Evolutionary conservation across 257 asterid genomes (phyloP).

Genomic region (Nicotiana knightiana): DNA sequence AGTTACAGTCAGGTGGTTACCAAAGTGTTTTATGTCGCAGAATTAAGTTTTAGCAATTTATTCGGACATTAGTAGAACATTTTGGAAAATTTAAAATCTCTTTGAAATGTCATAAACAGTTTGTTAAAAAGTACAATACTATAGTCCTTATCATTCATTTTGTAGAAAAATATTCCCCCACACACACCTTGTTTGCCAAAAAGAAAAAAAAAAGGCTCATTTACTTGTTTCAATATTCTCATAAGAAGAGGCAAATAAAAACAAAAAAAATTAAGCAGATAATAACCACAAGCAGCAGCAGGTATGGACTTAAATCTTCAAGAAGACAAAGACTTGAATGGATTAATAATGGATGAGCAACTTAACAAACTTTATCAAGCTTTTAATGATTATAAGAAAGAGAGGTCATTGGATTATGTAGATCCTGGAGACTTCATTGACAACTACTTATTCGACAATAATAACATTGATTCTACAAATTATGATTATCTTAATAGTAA

Average conservation of each 20-base stretch:
- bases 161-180: background rate
- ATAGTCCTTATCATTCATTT: background rate
- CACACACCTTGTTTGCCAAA: background rate
- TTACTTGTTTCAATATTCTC: background rate
- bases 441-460: background rate
- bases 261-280: background rate
- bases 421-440: background rate
- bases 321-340: background rate
- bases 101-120: background rate
- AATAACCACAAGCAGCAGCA: background rate
- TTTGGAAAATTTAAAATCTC: background rate
- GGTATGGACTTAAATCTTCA: background rate
- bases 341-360: background rate
- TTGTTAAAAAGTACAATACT: background rate
- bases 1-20: background rate
- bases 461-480: background rate
- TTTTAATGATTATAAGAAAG: constrained; percentile 4
- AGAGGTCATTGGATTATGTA: background rate
- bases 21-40: background rate
- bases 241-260: background rate
- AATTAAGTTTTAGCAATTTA: background rate
- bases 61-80: background rate
- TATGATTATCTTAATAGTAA: background rate
- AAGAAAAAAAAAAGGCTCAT: background rate
- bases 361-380: constrained; percentile 6